A percentile compares a stretch with the other conserved stretches of the same genome.
Conservation (phyloP, 108 stramenopile species). For the Nitzschia sp. region DNA sequence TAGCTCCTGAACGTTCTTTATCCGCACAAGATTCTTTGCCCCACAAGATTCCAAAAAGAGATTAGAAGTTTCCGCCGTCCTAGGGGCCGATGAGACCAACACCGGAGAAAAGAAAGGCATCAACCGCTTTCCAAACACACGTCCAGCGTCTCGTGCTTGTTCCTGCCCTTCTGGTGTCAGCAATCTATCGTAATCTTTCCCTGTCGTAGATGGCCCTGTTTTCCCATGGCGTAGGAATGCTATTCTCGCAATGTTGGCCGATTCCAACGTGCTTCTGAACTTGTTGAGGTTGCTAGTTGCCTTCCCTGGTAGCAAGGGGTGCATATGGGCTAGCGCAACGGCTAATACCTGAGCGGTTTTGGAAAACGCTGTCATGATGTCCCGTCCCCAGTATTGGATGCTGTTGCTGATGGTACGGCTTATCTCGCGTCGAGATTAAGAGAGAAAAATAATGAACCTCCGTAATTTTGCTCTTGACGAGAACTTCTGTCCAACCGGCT, state of each 20-base stretch:
- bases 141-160: conserved; percentile 45
- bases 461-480: too few species aligned
- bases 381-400: too few species aligned
- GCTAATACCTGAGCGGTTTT: not conserved
- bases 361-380: conserved; percentile 3
- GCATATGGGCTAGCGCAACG: conserved; percentile 1
- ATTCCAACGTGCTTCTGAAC: conserved; percentile 2
- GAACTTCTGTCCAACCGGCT: too few species aligned
- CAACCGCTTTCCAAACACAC: conserved; percentile 41
- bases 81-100: conserved; percentile 51
- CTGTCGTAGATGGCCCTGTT: conserved; percentile 32
- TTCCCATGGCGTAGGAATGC: conserved; percentile 58
- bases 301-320: not conserved
- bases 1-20: conserved; percentile 13
- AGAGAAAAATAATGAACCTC: too few species aligned
- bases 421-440: too few species aligned
- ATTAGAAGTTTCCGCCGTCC: conserved; percentile 52
- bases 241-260: conserved; percentile 28
- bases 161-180: conserved; percentile 38
- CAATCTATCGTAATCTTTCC: conserved; percentile 45
- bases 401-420: too few species aligned
- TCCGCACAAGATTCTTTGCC: not conserved
- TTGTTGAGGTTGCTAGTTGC: not conserved
- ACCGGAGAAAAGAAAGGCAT: conserved; percentile 25
- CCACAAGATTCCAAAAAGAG: conserved; percentile 38